Conservation (phyloP, 2,329 filamentous ascomycete species). For the Diaporthe citrichinensis region DNA sequence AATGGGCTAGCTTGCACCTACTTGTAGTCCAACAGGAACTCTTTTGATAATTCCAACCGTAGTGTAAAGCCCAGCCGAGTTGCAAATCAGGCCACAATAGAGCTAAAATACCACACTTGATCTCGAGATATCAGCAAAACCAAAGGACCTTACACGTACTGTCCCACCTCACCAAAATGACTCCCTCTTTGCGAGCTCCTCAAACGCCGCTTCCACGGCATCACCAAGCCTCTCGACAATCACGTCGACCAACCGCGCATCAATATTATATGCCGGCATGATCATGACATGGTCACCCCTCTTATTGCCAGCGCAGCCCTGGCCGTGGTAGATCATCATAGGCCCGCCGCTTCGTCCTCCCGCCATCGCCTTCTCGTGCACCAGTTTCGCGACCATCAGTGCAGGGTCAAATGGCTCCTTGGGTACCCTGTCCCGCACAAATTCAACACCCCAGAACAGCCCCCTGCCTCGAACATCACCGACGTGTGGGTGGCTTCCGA, state of each 20-base stretch:
- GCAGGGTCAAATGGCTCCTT: constrained; percentile 44
- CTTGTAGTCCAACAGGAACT: not conserved
- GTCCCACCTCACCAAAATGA: not conserved
- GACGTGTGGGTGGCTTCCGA: constrained; percentile 64
- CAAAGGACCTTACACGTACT: not conserved
- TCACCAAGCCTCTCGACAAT: constrained; percentile 64
- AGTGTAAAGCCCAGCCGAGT: not conserved
- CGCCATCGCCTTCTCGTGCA: constrained; percentile 47
- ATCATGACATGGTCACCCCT: constrained; percentile 74
- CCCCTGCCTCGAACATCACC: constrained; percentile 74
- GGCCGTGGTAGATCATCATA: constrained; percentile 72
- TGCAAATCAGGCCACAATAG: not conserved
- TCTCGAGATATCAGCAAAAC: not conserved
- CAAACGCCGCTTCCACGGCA: constrained; percentile 60
- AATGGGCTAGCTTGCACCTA: not conserved
- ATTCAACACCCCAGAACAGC: constrained; percentile 68
- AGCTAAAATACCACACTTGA: not conserved
- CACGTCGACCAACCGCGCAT: constrained; percentile 64
- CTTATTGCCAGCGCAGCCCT: constrained; percentile 68
- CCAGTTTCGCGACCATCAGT: constrained; percentile 41
- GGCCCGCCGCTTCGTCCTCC: constrained; percentile 52
- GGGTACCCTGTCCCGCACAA: constrained; percentile 44
- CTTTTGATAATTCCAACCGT: not conserved
- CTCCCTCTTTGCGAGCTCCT: not conserved
- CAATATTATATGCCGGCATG: constrained; percentile 72